Conservation (phyloP, 768 basidiomycete genomes). For the Hericium erinaceus region DNA sequence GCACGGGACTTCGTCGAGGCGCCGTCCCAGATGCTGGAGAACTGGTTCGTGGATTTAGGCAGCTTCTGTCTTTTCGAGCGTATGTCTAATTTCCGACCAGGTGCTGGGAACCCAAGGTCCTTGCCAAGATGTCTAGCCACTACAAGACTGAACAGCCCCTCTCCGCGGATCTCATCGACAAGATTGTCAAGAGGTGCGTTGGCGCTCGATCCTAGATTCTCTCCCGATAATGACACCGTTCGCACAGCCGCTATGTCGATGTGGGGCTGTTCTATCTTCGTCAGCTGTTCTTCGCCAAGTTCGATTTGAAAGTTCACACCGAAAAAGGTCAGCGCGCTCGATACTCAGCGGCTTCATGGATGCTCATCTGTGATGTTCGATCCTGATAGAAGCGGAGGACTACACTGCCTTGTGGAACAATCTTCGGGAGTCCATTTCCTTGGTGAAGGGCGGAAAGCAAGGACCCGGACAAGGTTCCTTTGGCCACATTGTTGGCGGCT, state of each 20-base stretch:
- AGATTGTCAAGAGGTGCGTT: slow-evolving; percentile 65
- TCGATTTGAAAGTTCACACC: slow-evolving; percentile 68
- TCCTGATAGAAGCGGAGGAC: slow-evolving; percentile 43
- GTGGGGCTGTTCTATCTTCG: slow-evolving; percentile 75
- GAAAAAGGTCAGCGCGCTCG: slow-evolving; percentile 39
- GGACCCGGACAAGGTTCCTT: slow-evolving; percentile 69
- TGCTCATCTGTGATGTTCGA: not conserved
- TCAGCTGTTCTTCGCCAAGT: slow-evolving; percentile 79
- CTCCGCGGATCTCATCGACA: slow-evolving; percentile 62
- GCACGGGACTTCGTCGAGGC: slow-evolving; percentile 84
- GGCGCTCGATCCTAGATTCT: not conserved
- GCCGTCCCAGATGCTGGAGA: slow-evolving; percentile 88
- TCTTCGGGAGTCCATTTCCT: slow-evolving; percentile 57
- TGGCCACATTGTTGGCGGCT: slow-evolving; percentile 69
- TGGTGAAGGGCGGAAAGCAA: slow-evolving; percentile 52
- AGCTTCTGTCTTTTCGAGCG: not conserved
- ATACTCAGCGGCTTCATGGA: not conserved
- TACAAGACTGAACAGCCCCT: slow-evolving; percentile 67
- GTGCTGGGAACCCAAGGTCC: slow-evolving; percentile 78
- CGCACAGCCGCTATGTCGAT: slow-evolving; percentile 52
- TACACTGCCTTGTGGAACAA: slow-evolving; percentile 76
- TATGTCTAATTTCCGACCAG: slow-evolving; percentile 19
- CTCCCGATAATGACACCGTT: not conserved
- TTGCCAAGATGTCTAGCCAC: slow-evolving; percentile 73
- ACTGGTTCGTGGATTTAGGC: slow-evolving; percentile 42